Evolutionary conservation across 257 asterid species (phyloP).

Genomic region (Solanum appendiculatum): DNA sequence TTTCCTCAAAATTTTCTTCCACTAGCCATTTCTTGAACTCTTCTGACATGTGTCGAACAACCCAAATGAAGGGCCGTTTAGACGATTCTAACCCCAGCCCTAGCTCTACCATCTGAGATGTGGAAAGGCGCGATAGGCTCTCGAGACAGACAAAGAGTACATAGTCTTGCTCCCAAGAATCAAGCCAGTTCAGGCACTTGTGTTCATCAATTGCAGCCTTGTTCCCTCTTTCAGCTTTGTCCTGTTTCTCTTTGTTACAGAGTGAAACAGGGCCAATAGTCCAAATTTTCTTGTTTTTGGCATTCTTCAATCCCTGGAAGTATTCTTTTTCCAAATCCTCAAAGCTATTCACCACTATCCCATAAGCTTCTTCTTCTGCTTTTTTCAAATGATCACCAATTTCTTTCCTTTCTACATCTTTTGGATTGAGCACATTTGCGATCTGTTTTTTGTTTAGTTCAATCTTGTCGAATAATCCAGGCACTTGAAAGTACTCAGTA

Average conservation of each 20-base stretch:
- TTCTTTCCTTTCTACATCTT: not conserved
- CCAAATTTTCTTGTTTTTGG: slow-evolving; percentile 20
- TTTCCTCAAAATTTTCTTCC: not conserved
- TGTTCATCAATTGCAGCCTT: slow-evolving; percentile 12
- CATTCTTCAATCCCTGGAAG: slow-evolving; percentile 9
- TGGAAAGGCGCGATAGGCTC: slow-evolving; percentile 22
- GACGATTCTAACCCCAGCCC: slow-evolving; percentile 34
- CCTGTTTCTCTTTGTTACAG: slow-evolving; percentile 19
- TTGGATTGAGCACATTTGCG: not conserved
- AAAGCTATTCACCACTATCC: slow-evolving; percentile 36
- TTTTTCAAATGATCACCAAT: not conserved
- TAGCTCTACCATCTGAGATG: slow-evolving; percentile 27
- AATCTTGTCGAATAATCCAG: slow-evolving; percentile 5
- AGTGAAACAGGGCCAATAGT: slow-evolving; percentile 42
- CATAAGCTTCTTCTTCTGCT: slow-evolving; percentile 24
- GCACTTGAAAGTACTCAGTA: slow-evolving; percentile 3
- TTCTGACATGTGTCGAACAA: not conserved
- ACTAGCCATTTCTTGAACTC: not conserved
- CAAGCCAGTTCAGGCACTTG: slow-evolving; percentile 33
- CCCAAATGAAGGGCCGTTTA: slow-evolving; percentile 9
- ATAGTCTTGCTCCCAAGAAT: slow-evolving; percentile 8
- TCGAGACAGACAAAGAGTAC: slow-evolving; percentile 42
- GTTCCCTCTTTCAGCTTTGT: slow-evolving; percentile 28
- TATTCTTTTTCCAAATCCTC: slow-evolving; percentile 37
- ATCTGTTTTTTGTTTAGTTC: slow-evolving; percentile 13